Evolutionary conservation across 495 filamentous ascomycete genomes (phyloP), one percentile per base, ranked within the genome.

Genomic region (Aspergillus asperescens): DNA sequence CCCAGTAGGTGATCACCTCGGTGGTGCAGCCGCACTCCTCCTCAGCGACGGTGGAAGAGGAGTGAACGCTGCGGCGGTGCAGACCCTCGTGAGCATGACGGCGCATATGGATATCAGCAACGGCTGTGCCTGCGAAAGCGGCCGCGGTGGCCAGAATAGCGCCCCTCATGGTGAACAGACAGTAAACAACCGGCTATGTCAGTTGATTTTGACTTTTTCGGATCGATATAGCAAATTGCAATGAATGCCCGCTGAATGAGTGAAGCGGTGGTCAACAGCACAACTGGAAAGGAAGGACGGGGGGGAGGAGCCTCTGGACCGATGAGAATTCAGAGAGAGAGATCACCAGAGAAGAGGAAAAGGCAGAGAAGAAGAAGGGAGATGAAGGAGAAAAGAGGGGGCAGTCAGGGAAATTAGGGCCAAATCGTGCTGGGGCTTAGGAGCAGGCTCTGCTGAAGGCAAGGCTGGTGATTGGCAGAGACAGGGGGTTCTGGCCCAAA

Each of bases 171-270:
- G 60, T 79, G 64, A 64, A 65, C 62, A 55, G 60, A 59, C 48
- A 55, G 46, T 40, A 55, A 41, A 47, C 49, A 60, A 59, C 38
- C 4, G 34, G 31, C 20, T 39, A 31, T 27, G 29, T 35, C 12
- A 27, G 15, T 13, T 12, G 25, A 7, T 28, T 12, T n/a, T 37
- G 34, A 22, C 20, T 50, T 48, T 49, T 22, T 41, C 18, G 20
- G 44, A 48, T 53, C 46, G 31, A 20, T 19, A 20, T 27, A 39
- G 41, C 60, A 15, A 55, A 57, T 45, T 40, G 45, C 52, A 90
- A 89, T 72, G 88, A 92, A 76, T 85, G 87, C 86, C 89, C 88
- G 89, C 89, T 92, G 77, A 94, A 94, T 63, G 89, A 94, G 86
- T 92, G 89, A 91, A 92, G 89, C 89, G 87, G 89, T 90, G 67